phyloP scores from a whole-genome alignment of 1,284 basidiomycete genomes.

The Heterobasidion parviporum region DNA sequence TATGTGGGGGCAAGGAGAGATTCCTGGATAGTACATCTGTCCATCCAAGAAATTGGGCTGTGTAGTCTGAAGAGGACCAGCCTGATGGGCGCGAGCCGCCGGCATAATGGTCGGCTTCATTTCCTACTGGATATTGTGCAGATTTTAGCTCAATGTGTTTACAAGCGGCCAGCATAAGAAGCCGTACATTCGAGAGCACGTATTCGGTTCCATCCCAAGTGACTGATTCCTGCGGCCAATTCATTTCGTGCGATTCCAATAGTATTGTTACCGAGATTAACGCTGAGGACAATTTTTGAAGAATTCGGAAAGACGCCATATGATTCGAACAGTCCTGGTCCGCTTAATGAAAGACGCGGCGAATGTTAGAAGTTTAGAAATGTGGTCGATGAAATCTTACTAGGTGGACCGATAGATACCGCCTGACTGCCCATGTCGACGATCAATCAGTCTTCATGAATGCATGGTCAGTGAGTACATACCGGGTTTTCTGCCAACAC shows the following conservation, averaged over 20 bases:
- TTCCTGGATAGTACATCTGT: slow-evolving; percentile 19
- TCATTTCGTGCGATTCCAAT: slow-evolving; percentile 22
- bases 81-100: slow-evolving; percentile 18
- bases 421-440: not conserved
- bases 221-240: slow-evolving; percentile 20
- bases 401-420: not conserved
- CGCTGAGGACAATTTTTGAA: slow-evolving; percentile 21
- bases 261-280: slow-evolving; percentile 28
- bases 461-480: slow-evolving; percentile 1
- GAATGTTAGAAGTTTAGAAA: not conserved
- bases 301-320: slow-evolving; percentile 22
- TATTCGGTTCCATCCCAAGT: slow-evolving; percentile 23
- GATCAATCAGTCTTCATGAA: not conserved
- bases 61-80: slow-evolving; percentile 24
- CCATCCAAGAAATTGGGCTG: slow-evolving; percentile 25
- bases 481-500: slow-evolving; percentile 20
- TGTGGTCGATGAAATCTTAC: not conserved
- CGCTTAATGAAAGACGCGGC: slow-evolving; percentile 12
- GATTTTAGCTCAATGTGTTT: not conserved
- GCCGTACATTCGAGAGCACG: slow-evolving; percentile 22
- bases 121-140: slow-evolving; percentile 19
- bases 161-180: not conserved
- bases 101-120: slow-evolving; percentile 28
- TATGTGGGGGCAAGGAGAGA: slow-evolving; percentile 19
- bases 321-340: slow-evolving; percentile 23